A percentile compares a stretch with the other conserved stretches of the same genome.
phyloP scores from a whole-genome alignment of 371 early-diverging fungal genomes.

The Lichtheimia hyalospora region DNA sequence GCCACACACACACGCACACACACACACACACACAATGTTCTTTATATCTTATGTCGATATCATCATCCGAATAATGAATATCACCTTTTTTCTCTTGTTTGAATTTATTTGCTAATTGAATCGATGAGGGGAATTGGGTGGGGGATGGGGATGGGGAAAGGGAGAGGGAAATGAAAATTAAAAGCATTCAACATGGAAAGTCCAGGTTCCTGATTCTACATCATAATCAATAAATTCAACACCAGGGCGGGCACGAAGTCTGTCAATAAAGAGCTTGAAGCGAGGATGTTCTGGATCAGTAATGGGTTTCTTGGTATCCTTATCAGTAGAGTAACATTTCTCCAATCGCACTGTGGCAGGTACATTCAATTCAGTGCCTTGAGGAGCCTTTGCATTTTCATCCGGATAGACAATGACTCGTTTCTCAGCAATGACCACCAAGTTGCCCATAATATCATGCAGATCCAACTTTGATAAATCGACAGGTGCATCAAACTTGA shows the following conservation, averaged over 20 bases:
- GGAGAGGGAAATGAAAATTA: slow-evolving; percentile 25
- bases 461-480: slow-evolving; percentile 72
- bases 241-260: slow-evolving; percentile 64
- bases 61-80: background rate
- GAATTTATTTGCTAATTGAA: background rate
- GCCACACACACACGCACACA: too few species aligned
- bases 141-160: background rate
- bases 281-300: slow-evolving; percentile 69
- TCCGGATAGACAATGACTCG: slow-evolving; percentile 83
- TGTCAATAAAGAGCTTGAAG: slow-evolving; percentile 66
- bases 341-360: slow-evolving; percentile 80
- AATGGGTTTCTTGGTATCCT: slow-evolving; percentile 69
- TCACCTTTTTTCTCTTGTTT: background rate
- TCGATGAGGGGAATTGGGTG: background rate
- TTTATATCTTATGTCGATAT: too few species aligned
- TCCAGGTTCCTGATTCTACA: slow-evolving; percentile 79
- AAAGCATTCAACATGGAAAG: slow-evolving; percentile 87
- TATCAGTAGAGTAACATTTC: slow-evolving; percentile 82
- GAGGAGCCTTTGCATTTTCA: slow-evolving; percentile 72
- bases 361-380: slow-evolving; percentile 87
- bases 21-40: too few species aligned
- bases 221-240: slow-evolving; percentile 82
- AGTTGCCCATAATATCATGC: slow-evolving; percentile 76
- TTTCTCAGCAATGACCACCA: slow-evolving; percentile 73
- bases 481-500: slow-evolving; percentile 78